Evolutionary conservation across 2,329 filamentous ascomycete genomes (phyloP), one percentile per base, ranked within the genome.

Genomic region (Cryphonectria japonica): DNA sequence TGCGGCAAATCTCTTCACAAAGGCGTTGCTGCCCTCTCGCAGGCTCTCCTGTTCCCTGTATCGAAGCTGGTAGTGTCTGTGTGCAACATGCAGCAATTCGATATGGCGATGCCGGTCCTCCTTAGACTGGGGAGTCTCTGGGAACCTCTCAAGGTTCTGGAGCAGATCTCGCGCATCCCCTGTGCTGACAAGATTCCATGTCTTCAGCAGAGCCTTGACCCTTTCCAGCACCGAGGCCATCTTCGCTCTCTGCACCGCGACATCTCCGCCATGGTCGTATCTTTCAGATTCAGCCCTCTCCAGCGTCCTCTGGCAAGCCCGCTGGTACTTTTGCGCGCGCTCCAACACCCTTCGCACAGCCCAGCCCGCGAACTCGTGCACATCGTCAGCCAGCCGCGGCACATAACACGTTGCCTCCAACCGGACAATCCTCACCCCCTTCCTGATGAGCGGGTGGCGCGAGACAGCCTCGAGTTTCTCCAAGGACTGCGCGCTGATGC

Each of bases 401-500:
- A 26, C 26, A n/a, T 70, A 72, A 16, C 59, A 70, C 6, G 46
- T 26, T 3, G 65, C 29, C 8, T 70, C 65, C 4, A 72, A 16
- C 22, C 71, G 46, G 2, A 72, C 62, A 3, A 62, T 70, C 0
- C 50, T 41, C 1, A 66, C 68, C 13, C 71, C 71, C 11, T 54
- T 65, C 3, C 71, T n/a, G 37, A 72, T 65, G 4, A 60, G 16
- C 2, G 71, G 71, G 22, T 72, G 68, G 1, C n/a, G 29, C 14
- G 71, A 70, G n/a, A 72, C 52, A 6, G 50, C 43, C 65, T 72
- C 71, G n/a, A 72, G 60, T 34, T 39, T 72, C 14, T 66, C 68
- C 16, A 72, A 43, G 6, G 64, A 68, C 29, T 41, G 68, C 5
- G 60, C 19, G 22, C 54, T 57, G 11, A 70, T 60, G 3, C 68